Percentiles rank a stretch among this genome's conserved stretches.
Evolutionary conservation across 202 grass and related monocot species (phyloP).

Genomic region (Digitaria exilis): DNA sequence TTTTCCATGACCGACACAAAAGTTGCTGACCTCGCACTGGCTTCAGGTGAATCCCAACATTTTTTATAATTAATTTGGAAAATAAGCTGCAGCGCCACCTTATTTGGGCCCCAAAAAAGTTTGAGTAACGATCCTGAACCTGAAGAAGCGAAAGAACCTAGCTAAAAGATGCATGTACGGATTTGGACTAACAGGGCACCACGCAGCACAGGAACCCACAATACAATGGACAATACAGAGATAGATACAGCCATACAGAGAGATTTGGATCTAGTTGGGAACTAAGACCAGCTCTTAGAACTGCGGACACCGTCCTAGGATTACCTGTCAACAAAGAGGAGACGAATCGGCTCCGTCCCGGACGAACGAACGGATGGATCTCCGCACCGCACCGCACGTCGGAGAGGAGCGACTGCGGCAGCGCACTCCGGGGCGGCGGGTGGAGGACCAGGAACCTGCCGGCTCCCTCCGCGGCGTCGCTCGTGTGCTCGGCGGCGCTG

Average conservation of each 20-base stretch:
- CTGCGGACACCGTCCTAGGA: not conserved
- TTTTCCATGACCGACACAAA: not conserved
- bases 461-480: not conserved
- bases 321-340: slow-evolving; percentile 14
- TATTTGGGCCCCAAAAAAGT: not conserved
- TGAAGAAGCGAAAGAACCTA: not conserved
- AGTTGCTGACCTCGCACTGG: not conserved
- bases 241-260: not conserved
- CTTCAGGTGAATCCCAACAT: not conserved
- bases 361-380: too few relatives aligned
- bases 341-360: too few relatives aligned
- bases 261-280: slow-evolving; percentile 24
- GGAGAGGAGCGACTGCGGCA: not conserved
- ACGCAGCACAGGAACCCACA: not conserved
- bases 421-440: not conserved
- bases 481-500: slow-evolving; percentile 7
- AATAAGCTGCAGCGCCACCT: not conserved
- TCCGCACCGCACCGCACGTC: not conserved
- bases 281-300: too few relatives aligned
- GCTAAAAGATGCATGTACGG: not conserved
- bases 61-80: not conserved
- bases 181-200: not conserved
- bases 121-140: not conserved
- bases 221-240: not conserved
- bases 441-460: not conserved